Evolutionary conservation across 352 stramenopile genomes (phyloP).

Genomic region (Pythium folliculosum): DNA sequence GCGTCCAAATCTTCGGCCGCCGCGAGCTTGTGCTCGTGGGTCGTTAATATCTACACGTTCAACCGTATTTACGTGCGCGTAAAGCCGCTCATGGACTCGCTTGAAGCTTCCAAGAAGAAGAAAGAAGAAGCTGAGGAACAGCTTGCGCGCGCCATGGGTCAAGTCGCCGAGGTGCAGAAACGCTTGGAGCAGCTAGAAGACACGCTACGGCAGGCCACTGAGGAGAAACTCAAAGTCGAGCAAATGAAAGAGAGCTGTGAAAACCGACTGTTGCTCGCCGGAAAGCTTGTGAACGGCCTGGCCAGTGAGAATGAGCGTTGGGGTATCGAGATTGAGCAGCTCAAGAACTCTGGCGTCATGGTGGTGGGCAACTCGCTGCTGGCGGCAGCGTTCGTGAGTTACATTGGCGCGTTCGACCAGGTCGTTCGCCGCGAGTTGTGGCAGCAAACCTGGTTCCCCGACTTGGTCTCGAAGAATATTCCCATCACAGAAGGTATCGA

Average conservation of each 20-base stretch:
- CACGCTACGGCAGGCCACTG: constrained; percentile 92
- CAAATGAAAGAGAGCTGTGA: constrained; percentile 94
- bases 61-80: constrained; percentile 99
- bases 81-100: constrained; percentile 97
- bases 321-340: constrained; percentile 95
- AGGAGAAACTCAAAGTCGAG: constrained; percentile 97
- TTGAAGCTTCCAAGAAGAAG: constrained; percentile 94
- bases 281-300: constrained; percentile 95
- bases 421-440: constrained; percentile 85
- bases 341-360: constrained; percentile 94
- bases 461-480: constrained; percentile 91
- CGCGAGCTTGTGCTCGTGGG: constrained; percentile 97
- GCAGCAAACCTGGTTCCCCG: constrained; percentile 84
- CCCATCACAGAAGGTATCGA: constrained; percentile 95
- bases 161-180: constrained; percentile 94
- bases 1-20: constrained; percentile 95
- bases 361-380: constrained; percentile 97
- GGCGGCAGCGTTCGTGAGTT: constrained; percentile 96
- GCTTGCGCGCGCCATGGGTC: constrained; percentile 89
- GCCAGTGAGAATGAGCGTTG: constrained; percentile 97
- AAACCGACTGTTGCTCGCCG: constrained; percentile 90
- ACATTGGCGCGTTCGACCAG: constrained; percentile 97
- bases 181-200: constrained; percentile 92
- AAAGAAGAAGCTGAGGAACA: constrained; percentile 93
- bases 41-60: constrained; percentile 98